A percentile compares a stretch with the other conserved stretches of the same genome.
Conservation (phyloP, 2,329 filamentous ascomycete genomes). For the Ascochyta viciae-villosae region DNA sequence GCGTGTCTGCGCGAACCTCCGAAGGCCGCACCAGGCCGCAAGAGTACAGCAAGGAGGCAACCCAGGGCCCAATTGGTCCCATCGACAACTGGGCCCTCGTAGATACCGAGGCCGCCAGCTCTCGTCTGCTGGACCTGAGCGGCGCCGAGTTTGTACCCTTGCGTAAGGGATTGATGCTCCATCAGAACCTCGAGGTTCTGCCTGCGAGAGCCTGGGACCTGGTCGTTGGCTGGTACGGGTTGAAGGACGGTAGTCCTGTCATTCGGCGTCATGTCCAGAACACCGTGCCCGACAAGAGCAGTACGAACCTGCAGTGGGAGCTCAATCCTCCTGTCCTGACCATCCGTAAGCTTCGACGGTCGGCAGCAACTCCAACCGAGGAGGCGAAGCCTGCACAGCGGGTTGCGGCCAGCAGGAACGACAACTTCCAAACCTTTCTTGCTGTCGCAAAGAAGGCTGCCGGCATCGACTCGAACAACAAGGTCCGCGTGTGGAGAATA, state of each 20-base stretch:
- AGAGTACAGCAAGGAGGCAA: conserved; percentile 64
- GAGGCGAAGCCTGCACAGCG: conserved; percentile 67
- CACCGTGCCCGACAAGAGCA: conserved; percentile 64
- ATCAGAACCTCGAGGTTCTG: conserved; percentile 78
- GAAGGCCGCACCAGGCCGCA: conserved; percentile 51
- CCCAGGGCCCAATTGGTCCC: conserved; percentile 73
- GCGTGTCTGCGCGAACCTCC: conserved; percentile 44
- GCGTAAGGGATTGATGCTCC: conserved; percentile 67
- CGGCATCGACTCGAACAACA: conserved; percentile 72
- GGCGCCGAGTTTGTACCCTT: conserved; percentile 72
- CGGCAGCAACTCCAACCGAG: conserved; percentile 67
- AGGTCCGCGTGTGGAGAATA: conserved; percentile 79
- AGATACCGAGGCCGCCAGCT: conserved; percentile 31
- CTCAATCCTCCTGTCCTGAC: conserved; percentile 84
- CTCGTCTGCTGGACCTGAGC: conserved; percentile 47
- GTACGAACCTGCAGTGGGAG: conserved; percentile 79
- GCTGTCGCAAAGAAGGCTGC: conserved; percentile 73
- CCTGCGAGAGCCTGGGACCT: conserved; percentile 82
- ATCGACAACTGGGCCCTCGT: conserved; percentile 85
- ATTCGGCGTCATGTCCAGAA: conserved; percentile 82
- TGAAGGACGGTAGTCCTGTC: conserved; percentile 71
- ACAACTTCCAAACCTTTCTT: conserved; percentile 76
- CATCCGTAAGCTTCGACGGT: conserved; percentile 76
- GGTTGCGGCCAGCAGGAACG: conserved; percentile 74
- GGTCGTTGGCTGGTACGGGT: conserved; percentile 81